Conservation (phyloP, 1,284 basidiomycete genomes). For the Pseudozyma thailandica region DNA sequence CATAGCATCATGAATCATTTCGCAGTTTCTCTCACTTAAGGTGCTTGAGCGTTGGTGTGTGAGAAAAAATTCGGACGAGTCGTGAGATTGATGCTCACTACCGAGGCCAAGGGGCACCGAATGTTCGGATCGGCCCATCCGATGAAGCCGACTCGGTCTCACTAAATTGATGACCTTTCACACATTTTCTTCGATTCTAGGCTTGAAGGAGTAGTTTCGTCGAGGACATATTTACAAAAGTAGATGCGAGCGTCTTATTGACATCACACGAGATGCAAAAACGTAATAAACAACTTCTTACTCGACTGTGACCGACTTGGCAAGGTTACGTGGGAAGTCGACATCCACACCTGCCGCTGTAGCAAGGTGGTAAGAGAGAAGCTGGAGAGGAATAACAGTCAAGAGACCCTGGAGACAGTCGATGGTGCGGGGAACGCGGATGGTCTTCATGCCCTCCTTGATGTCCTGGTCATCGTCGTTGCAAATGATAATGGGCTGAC, state of each 20-base stretch:
- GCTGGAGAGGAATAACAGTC: constrained; percentile 95
- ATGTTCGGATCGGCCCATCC: no score
- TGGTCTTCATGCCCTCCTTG: constrained; percentile 78
- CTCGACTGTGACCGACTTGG: constrained; percentile 69
- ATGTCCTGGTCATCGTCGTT: constrained; percentile 91
- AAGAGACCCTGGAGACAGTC: constrained; percentile 95
- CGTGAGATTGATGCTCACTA: no score
- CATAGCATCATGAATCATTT: not conserved
- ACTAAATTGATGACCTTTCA: no score
- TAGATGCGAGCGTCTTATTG: constrained; percentile 1
- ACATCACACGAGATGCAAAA: constrained; percentile 1
- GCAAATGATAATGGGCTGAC: constrained; percentile 91
- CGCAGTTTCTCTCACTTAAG: not conserved
- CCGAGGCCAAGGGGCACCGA: no score
- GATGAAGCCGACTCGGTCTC: no score
- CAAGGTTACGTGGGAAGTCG: constrained; percentile 96
- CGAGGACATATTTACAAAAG: constrained; percentile 30
- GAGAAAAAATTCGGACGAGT: not conserved
- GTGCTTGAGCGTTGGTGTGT: not conserved
- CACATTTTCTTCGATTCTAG: no score
- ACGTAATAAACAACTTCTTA: no score
- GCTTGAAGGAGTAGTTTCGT: no score
- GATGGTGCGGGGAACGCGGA: constrained; percentile 81
- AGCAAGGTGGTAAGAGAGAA: constrained; percentile 95
- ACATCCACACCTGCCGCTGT: constrained; percentile 96